These are phyloP conservation scores for Pichia sp. DNA, from an alignment of 1,139 yeast genomes.

Conservation along the genomic window DNA sequence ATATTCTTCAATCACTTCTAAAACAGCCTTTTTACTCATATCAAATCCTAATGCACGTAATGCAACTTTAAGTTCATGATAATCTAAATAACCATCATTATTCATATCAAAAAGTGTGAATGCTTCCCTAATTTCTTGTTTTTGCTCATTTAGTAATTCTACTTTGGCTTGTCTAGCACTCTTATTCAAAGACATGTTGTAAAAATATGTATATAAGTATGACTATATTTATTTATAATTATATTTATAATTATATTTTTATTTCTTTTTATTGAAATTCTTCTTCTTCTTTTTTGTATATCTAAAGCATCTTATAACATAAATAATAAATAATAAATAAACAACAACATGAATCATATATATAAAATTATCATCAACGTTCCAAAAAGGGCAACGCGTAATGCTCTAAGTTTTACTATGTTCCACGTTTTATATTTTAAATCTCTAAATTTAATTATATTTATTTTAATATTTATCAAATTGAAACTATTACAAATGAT, in stretches of 20 bases:
- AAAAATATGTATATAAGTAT: too few species aligned
- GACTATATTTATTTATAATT: too few species aligned
- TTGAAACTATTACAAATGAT: too few species aligned
- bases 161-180: conserved; percentile 37
- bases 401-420: neutral
- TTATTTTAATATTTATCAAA: too few species aligned
- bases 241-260: too few species aligned
- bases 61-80: conserved; percentile 88
- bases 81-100: conserved; percentile 83
- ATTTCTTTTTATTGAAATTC: too few species aligned
- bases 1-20: conserved; percentile 74
- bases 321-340: too few species aligned
- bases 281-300: too few species aligned
- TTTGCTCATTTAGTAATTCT: conserved; percentile 82
- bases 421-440: neutral
- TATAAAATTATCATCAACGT: neutral
- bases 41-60: conserved; percentile 94
- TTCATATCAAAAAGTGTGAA: conserved; percentile 90
- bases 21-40: conserved; percentile 68
- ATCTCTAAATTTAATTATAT: neutral
- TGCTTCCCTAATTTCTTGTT: conserved; percentile 90
- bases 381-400: neutral
- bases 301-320: too few species aligned
- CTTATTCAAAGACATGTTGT: conserved; percentile 23
- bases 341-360: neutral